Base-by-base conservation (phyloP, 441 rosid genomes). In the Geranium incanum region DNA sequence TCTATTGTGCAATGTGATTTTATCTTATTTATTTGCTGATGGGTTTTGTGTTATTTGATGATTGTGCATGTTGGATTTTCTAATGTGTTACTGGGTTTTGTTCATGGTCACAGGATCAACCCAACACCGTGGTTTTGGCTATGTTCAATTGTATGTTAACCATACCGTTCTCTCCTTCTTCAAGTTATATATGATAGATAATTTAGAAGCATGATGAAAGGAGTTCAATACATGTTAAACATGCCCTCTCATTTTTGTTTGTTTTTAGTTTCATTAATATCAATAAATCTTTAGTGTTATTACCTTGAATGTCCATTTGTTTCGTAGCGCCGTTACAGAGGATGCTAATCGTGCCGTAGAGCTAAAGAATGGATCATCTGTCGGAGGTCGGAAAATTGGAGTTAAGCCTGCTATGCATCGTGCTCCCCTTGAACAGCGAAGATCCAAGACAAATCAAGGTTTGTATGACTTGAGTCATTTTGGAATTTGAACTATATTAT, bases 351-450 rank as follows among this genome's bases (percentile, higher is more conserved):
- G 89, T 70, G 87, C 99, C 18, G 85, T 90, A 71, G 96, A 94
- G 83, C 70, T 82, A 36, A 94, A 89, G 77, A 87, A 86, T 72
- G 90, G 84, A 72, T 81, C 84, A 67, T 83, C 80, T 74, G 80
- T 92, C 74, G 97, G 92, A 33, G 94, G 94, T 57, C 97, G 93
- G 68, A 89, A 83, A 77, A 84, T 94, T 79, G 82, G 78, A 57
- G 96, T 88, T 74, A 94, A 94, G 76, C 95, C 87, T 71, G 99
- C 97, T 19, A 80, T 79, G 76, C 93, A 86, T 69, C 89, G 97
- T 60, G 90, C 94, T 71, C 72, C 97, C 48, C 78, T 90, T 38
- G 86, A 89, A 70, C 87, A 90, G 65, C 96, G 97, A 52, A 86
- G 90, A 23, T 71, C 87, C 11, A 89, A 86, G 78, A 80, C 81